phyloP scores from a whole-genome alignment of 2,329 filamentous ascomycete species.

The Cryphonectria parasitica region DNA sequence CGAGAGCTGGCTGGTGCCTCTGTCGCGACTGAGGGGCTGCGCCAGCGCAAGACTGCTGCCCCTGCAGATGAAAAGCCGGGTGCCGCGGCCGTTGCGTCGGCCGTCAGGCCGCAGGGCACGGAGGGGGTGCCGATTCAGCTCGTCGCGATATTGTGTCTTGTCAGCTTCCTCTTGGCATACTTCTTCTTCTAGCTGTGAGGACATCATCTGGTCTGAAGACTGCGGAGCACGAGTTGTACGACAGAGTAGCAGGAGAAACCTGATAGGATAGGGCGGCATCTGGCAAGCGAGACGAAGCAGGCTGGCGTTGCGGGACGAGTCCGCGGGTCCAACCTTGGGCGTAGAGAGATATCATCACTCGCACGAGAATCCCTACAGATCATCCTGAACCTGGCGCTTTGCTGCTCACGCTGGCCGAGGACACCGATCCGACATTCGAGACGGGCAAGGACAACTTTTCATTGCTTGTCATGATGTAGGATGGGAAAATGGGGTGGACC shows the following conservation, averaged over 20 bases:
- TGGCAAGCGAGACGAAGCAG: background rate
- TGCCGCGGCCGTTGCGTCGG: conserved; percentile 51
- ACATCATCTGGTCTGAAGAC: background rate
- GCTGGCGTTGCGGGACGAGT: background rate
- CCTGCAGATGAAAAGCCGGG: conserved; percentile 37
- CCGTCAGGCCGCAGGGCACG: conserved; percentile 55
- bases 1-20: conserved; percentile 62
- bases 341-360: background rate
- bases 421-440: background rate
- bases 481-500: background rate
- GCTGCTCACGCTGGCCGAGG: background rate
- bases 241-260: background rate
- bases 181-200: conserved; percentile 76
- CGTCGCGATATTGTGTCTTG: conserved; percentile 79
- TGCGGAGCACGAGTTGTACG: background rate
- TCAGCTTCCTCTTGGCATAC: conserved; percentile 94
- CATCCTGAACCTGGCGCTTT: background rate
- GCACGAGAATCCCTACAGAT: background rate
- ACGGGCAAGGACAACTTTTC: background rate
- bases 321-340: background rate
- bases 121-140: conserved; percentile 88
- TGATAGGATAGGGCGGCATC: background rate
- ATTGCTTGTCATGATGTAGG: background rate
- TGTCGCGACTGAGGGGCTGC: conserved; percentile 74
- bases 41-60: conserved; percentile 72